A percentile compares a stretch with the other conserved stretches of the same genome.
Conservation (phyloP, 768 basidiomycete genomes). For the Pleurotus ostreatus region DNA sequence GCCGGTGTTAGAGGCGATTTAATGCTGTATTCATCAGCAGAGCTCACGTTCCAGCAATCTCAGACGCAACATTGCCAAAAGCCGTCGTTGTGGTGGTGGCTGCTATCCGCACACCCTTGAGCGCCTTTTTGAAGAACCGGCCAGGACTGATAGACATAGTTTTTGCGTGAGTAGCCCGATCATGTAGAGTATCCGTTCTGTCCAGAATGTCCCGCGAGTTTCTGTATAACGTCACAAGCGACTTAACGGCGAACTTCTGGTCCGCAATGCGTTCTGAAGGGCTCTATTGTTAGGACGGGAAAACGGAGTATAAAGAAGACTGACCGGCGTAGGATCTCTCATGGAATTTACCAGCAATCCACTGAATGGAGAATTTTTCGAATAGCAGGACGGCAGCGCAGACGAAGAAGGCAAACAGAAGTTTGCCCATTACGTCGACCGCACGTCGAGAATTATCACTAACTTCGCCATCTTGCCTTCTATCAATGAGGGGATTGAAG, state of each 20-base stretch:
- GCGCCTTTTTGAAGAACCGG: constrained; percentile 62
- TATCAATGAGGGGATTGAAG: constrained; percentile 65
- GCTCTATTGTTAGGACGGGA: not conserved
- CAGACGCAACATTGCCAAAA: constrained; percentile 53
- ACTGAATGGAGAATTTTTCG: constrained; percentile 86
- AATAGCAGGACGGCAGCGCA: constrained; percentile 66
- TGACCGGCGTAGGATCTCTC: constrained; percentile 66
- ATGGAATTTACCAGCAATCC: constrained; percentile 81
- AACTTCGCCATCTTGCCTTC: constrained; percentile 27
- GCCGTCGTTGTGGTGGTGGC: constrained; percentile 82
- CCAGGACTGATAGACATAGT: constrained; percentile 48
- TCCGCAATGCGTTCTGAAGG: constrained; percentile 69
- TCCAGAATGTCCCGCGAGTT: constrained; percentile 74
- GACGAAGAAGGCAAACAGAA: constrained; percentile 71
- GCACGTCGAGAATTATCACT: constrained; percentile 30
- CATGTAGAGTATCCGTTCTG: constrained; percentile 57
- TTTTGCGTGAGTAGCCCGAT: constrained; percentile 22
- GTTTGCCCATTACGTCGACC: constrained; percentile 53
- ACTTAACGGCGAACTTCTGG: constrained; percentile 74
- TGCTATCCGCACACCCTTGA: constrained; percentile 65
- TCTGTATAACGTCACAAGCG: constrained; percentile 72
- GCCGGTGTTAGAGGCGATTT: too few relatives aligned
- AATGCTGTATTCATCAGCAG: not conserved
- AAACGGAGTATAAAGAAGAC: constrained; percentile 12
- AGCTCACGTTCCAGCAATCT: constrained; percentile 46